These are phyloP conservation scores for Fusarium duplospermum DNA, from an alignment of 2,329 filamentous ascomycete genomes.

Conservation along the genomic window DNA sequence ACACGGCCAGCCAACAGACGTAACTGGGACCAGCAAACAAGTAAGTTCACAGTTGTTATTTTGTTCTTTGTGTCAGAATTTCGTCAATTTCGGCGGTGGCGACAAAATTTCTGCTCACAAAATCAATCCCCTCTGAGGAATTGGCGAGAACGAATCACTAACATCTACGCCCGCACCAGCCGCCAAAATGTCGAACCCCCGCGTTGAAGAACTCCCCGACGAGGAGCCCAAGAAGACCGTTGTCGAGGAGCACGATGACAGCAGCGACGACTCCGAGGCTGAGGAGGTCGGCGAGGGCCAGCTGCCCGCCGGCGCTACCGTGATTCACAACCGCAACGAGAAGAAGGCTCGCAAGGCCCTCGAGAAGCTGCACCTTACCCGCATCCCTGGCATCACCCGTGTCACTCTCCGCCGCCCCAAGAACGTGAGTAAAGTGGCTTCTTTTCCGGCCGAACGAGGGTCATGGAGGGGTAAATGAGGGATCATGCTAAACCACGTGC, in stretches of 20 bases:
- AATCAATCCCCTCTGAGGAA: conserved; percentile 29
- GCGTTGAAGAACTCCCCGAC: conserved; percentile 97
- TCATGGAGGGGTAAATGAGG: conserved; percentile 22
- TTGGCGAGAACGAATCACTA: conserved; percentile 40
- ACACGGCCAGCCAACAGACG: conserved; percentile 47
- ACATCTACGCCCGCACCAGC: conserved; percentile 48
- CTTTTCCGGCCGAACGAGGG: background rate
- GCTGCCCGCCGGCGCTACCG: conserved; percentile 83
- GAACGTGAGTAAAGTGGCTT: conserved; percentile 79
- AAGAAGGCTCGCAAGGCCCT: conserved; percentile 99
- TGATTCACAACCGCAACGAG: conserved; percentile 99
- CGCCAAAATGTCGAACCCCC: conserved; percentile 91
- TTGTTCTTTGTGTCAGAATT: conserved; percentile 13
- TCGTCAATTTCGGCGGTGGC: conserved; percentile 28
- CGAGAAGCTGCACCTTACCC: conserved; percentile 96
- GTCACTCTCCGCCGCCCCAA: conserved; percentile 98
- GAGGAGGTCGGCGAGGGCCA: conserved; percentile 85
- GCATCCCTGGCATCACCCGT: conserved; percentile 95
- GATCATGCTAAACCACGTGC: conserved; percentile 37
- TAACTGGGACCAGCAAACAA: conserved; percentile 50
- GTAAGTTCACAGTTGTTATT: conserved; percentile 48
- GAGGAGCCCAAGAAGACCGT: conserved; percentile 86
- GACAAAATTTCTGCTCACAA: conserved; percentile 34
- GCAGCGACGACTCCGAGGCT: conserved; percentile 80
- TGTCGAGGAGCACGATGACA: conserved; percentile 76